Evolutionary conservation across 2,329 filamentous ascomycete species (phyloP).

Genomic region (Furcasterigmium furcatum): DNA sequence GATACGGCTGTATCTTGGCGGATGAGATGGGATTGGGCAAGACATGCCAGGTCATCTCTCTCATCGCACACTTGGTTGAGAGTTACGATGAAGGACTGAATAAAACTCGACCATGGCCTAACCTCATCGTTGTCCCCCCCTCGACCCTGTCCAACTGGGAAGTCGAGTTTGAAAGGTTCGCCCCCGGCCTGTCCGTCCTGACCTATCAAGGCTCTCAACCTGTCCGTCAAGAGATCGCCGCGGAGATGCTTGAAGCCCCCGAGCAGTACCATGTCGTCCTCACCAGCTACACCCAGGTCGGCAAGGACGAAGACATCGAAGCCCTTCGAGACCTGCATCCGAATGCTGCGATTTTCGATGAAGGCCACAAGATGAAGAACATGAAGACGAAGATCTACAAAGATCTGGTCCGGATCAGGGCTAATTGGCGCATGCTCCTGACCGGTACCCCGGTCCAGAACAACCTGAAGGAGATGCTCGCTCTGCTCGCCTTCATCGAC

Average conservation of each 20-base stretch:
- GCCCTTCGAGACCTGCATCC: slow-evolving; percentile 46
- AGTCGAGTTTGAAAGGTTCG: slow-evolving; percentile 84
- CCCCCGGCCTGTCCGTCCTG: slow-evolving; percentile 71
- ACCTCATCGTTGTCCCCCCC: slow-evolving; percentile 86
- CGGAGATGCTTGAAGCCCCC: slow-evolving; percentile 61
- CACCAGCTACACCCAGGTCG: slow-evolving; percentile 59
- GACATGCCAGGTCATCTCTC: slow-evolving; percentile 93
- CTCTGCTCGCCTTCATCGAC: slow-evolving; percentile 91
- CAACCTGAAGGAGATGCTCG: slow-evolving; percentile 88
- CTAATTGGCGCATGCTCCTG: slow-evolving; percentile 81
- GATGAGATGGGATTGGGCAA: slow-evolving; percentile 98
- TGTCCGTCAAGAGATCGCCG: slow-evolving; percentile 65
- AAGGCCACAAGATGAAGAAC: slow-evolving; percentile 93
- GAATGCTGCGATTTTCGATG: slow-evolving; percentile 75
- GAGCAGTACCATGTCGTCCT: slow-evolving; percentile 62
- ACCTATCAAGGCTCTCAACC: slow-evolving; percentile 65
- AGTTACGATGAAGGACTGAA: slow-evolving; percentile 38
- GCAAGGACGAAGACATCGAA: slow-evolving; percentile 44
- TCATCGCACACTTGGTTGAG: slow-evolving; percentile 80
- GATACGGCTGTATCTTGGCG: slow-evolving; percentile 84
- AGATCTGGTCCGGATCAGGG: slow-evolving; percentile 72
- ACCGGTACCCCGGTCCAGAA: slow-evolving; percentile 92
- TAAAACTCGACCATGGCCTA: slow-evolving; percentile 55
- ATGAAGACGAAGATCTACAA: slow-evolving; percentile 77
- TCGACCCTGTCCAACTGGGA: slow-evolving; percentile 97